phyloP scores from a whole-genome alignment of 805 yeast species.

The Zygotorulaspora danielsina region DNA sequence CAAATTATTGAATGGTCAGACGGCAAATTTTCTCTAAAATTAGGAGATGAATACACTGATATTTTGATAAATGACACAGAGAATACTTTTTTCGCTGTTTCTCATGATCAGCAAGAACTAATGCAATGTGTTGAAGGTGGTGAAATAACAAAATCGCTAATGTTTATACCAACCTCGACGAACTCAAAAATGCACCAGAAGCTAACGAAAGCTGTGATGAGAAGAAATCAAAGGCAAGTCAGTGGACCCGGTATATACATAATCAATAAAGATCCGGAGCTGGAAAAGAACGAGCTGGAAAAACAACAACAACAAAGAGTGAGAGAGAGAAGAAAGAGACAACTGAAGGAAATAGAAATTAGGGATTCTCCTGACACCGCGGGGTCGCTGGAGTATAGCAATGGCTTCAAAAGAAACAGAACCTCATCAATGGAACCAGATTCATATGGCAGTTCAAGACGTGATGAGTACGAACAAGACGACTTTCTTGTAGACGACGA shows the following conservation, averaged over 20 bases:
- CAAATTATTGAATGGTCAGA: conserved; percentile 93
- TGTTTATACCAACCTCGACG: conserved; percentile 88
- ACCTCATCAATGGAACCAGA: conserved; percentile 9
- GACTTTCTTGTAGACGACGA: conserved; percentile 37
- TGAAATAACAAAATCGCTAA: conserved; percentile 58
- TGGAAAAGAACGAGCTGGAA: conserved; percentile 62
- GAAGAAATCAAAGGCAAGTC: conserved; percentile 35
- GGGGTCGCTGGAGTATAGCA: conserved; percentile 21
- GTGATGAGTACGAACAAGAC: conserved; percentile 33
- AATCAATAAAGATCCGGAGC: conserved; percentile 59
- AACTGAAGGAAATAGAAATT: conserved; percentile 53
- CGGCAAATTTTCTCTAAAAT: conserved; percentile 77
- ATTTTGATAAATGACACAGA: conserved; percentile 57
- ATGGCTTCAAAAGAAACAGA: conserved; percentile 16
- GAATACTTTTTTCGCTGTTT: conserved; percentile 67
- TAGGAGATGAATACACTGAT: conserved; percentile 87
- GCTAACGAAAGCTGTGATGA: conserved; percentile 62
- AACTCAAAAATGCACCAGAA: conserved; percentile 75
- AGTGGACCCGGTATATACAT: conserved; percentile 40
- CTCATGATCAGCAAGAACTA: conserved; percentile 67
- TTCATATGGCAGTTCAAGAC: conserved; percentile 11
- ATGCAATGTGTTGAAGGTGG: conserved; percentile 58
- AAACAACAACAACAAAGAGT: conserved; percentile 60
- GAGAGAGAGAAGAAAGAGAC: conserved; percentile 62
- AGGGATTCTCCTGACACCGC: conserved; percentile 45